Evolutionary conservation across 2,329 filamentous ascomycete genomes (phyloP).

Genomic region (Cladosporium velox): DNA sequence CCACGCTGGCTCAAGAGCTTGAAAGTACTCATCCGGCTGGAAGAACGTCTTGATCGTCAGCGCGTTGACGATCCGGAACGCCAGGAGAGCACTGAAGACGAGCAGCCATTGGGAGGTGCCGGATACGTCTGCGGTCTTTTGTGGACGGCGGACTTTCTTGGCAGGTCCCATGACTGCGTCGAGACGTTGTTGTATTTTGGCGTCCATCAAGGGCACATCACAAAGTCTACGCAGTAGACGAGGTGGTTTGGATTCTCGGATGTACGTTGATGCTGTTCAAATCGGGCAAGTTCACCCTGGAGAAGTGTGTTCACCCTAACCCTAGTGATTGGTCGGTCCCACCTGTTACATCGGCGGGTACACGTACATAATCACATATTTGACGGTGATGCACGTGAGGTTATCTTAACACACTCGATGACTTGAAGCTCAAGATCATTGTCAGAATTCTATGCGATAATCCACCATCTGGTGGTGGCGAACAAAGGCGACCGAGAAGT

Average conservation of each 20-base stretch:
- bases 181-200: neutral
- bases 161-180: neutral
- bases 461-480: neutral
- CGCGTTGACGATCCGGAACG: conserved; percentile 77
- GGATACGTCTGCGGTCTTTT: neutral
- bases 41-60: conserved; percentile 85
- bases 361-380: neutral
- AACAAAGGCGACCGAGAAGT: neutral
- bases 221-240: neutral
- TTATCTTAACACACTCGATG: neutral
- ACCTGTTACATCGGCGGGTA: neutral
- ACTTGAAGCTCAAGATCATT: neutral
- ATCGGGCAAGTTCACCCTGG: neutral
- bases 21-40: conserved; percentile 97
- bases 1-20: conserved; percentile 94
- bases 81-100: conserved; percentile 49
- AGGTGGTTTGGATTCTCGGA: neutral
- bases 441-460: neutral
- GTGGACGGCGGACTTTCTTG: neutral
- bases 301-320: neutral
- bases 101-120: neutral
- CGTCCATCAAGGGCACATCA: neutral
- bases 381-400: neutral
- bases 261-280: neutral
- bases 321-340: neutral